Evolutionary conservation across 176 grass and related monocot species (phyloP), one percentile per base, ranked within the genome.

Genomic region (Zea mays): DNA sequence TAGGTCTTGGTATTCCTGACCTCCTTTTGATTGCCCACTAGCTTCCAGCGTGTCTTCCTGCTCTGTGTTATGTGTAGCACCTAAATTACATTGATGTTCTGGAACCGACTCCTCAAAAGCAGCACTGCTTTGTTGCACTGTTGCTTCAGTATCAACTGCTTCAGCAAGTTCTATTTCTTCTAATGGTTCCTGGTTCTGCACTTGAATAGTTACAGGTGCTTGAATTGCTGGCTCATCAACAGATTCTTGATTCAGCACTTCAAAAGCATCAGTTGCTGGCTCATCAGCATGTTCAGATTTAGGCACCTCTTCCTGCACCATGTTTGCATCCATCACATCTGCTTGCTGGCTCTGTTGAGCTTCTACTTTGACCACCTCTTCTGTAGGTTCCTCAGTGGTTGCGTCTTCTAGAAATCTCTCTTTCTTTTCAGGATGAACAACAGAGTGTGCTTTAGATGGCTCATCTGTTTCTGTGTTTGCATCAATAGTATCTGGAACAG

Each of bases 241-340:
- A 15, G 54, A 46, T 73, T 87, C 74, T 83, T 87, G 49, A 21
- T 78, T 59, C 43, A 77, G 14, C 49, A 34, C 73, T 80, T 85
- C 69, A 17, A 77, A 74, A 67, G 62, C 39, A 78, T 71, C 34
- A 7, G 34, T 4, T 19, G 35, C 60, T 51, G 42, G 33, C 4
- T 67, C 74, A 49, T 41, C 44, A 37, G 62, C 48, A 15, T 86
- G 16, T 45, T 71, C 50, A 27, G 37, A 33, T 71, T 63, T 65
- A 76, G 79, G 13, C 62, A 48, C 52, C 27, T 86, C 85, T 71
- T 82, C 57, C 4, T 75, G 85, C 34, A 42, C 67, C 13, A 65
- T 4, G 5, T 78, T 67, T 66, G 49, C 67, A 73, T 60, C 59
- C 41, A 43, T 56, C 12, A 7, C 6, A 56, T 50, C 49, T 49